phyloP scores from a whole-genome alignment of 2,329 filamentous ascomycete genomes.

The Kalaharituber pfeilii region DNA sequence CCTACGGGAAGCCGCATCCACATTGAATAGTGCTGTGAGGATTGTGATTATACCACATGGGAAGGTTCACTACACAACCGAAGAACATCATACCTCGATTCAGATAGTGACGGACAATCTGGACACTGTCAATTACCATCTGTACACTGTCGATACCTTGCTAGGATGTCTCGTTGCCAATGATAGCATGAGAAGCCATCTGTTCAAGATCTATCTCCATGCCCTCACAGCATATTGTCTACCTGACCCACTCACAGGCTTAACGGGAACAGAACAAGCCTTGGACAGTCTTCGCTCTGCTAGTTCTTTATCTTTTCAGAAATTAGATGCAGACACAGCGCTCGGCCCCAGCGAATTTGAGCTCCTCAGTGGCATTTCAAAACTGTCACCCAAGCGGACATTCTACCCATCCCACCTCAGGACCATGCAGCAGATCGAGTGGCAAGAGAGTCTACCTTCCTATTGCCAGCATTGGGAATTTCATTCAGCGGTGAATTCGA shows the following conservation, averaged over 20 bases:
- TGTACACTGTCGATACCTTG: slow-evolving; percentile 33
- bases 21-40: slow-evolving; percentile 24
- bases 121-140: slow-evolving; percentile 26
- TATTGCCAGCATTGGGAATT: neutral
- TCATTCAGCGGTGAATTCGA: neutral
- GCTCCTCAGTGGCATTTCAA: neutral
- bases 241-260: slow-evolving; percentile 32
- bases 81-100: no score
- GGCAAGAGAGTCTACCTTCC: neutral
- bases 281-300: slow-evolving; percentile 32
- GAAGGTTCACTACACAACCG: slow-evolving; percentile 14
- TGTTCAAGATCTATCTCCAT: slow-evolving; percentile 38
- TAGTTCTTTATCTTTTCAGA: neutral
- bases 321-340: no score
- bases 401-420: neutral
- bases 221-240: slow-evolving; percentile 37
- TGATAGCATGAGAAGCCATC: slow-evolving; percentile 35
- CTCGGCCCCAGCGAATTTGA: neutral
- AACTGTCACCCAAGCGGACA: neutral
- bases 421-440: neutral
- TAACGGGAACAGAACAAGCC: slow-evolving; percentile 40
- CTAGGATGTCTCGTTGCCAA: slow-evolving; percentile 37
- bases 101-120: no score
- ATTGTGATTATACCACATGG: slow-evolving; percentile 30
- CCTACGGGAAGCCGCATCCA: slow-evolving; percentile 24